Evolutionary conservation across 164 flowering plant species (phyloP).

Genomic region (Vitis vinifera): ASM3070453v1 NC_081805.1:26700001-26700500

Average conservation of each 20-base stretch:
- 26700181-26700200: constrained; percentile 90
- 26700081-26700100: constrained; percentile 5
- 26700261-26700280: constrained; percentile 94
- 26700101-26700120: neutral
- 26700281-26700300: neutral
- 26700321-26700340: too few relatives aligned
- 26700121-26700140: neutral
- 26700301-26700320: neutral
- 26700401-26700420: too few relatives aligned
- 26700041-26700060: constrained; percentile 96
- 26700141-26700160: constrained; percentile 18
- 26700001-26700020: constrained; percentile 94
- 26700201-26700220: constrained; percentile 86
- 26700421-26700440: too few relatives aligned
- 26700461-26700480: too few relatives aligned
- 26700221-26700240: constrained; percentile 98
- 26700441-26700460: too few relatives aligned
- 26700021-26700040: constrained; percentile 93
- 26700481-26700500: too few relatives aligned
- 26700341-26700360: too few relatives aligned
- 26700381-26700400: too few relatives aligned
- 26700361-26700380: too few relatives aligned
- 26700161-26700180: constrained; percentile 87
- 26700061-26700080: constrained; percentile 94
- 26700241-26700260: constrained; percentile 91